Evolutionary conservation across 805 yeast genomes (phyloP).

Genomic region (Kuraishia ogatae): DNA sequence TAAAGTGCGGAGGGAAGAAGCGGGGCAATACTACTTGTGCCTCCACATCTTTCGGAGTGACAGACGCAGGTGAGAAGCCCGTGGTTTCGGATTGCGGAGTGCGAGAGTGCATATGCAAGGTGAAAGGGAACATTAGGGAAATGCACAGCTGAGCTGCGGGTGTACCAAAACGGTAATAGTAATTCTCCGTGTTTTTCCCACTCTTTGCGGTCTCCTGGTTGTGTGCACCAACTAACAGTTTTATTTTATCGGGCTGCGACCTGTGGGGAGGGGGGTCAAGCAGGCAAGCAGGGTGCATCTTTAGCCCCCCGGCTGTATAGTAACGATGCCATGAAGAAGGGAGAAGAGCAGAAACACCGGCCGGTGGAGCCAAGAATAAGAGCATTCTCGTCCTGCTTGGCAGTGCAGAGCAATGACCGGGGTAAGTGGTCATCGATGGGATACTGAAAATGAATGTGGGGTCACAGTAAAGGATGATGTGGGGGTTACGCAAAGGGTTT

Average conservation of each 20-base stretch:
- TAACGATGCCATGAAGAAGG: no score
- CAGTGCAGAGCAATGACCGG: background rate
- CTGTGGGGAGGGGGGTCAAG: background rate
- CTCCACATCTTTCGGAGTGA: background rate
- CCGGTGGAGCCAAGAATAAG: no score
- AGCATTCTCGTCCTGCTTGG: background rate
- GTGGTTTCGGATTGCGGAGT: background rate
- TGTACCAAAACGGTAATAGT: background rate
- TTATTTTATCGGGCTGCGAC: background rate
- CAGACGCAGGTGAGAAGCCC: background rate
- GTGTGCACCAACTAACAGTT: background rate
- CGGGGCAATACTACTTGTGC: background rate
- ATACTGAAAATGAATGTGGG: background rate
- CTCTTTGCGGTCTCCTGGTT: background rate
- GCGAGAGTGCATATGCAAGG: background rate
- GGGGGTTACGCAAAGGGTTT: background rate
- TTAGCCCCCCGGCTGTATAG: no score
- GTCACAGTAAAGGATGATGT: background rate
- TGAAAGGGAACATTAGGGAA: background rate
- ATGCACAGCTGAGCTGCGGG: background rate
- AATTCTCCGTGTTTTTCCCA: background rate
- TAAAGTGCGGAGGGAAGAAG: background rate
- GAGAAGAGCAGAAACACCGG: no score
- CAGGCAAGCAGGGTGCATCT: background rate
- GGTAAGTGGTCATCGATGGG: background rate